Base-by-base conservation (phyloP, 352 stramenopile genomes). In the Elongisporangium senticosum region DNA sequence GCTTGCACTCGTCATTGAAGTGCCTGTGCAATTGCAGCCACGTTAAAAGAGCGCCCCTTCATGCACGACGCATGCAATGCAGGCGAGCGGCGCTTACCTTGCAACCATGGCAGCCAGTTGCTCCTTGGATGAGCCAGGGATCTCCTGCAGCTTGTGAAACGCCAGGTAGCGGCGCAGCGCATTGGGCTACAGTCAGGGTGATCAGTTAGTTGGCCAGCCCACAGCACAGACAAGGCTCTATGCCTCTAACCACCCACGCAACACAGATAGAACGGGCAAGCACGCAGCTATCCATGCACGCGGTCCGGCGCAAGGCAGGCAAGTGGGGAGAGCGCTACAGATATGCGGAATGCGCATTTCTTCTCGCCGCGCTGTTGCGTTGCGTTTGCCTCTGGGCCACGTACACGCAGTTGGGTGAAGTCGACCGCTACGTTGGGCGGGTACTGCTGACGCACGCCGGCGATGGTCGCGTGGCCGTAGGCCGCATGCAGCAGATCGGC, bases 81-180 rank as follows among this genome's bases (percentile, higher is more conserved):
- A 49, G 37, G 15, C 17, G 39, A 37, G 61, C 3, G 17, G 49
- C 52, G 55, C 53, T 26, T 59, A 89, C 81, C 75, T 76, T n/a
- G 81, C 81, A 40, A 90, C 81, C 24, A 69, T 67, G 49, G 86
- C 68, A 43, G 79, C 79, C 24, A 91, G 53, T 55, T 91, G 71
- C 28, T 84, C 77, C 21, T 61, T 57, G 15, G 77, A 86, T 28
- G 65, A 79, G 2, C 75, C 77, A 7, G 75, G 74, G 8, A 62
- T 56, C 55, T 86, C 77, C 21, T 75, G 65, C 50, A 91, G 71
- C 10, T 68, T 64, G 52, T 91, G 72, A 56, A 75, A 87, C 37
- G 71, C 72, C 77, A 91, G 72, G 62, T 91, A 91, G 49, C 74
- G 71, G 50, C 75, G 75, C 70, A 91, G 65, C 49, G 81, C 76